phyloP scores from a whole-genome alignment of 768 basidiomycete species.

The Termitomyces sp. region DNA sequence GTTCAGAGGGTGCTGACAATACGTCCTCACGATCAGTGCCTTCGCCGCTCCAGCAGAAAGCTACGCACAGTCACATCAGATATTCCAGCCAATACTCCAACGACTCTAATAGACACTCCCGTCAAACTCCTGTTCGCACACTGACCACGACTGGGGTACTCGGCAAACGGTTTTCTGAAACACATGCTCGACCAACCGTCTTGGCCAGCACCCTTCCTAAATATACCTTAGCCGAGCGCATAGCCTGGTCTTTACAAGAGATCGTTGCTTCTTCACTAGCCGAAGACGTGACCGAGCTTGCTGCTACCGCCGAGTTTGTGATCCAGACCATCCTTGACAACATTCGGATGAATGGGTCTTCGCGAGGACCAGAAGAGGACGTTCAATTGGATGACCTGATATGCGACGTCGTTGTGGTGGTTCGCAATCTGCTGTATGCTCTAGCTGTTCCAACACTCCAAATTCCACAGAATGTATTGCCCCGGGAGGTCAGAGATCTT shows the following conservation, averaged over 20 bases:
- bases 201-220: constrained; percentile 26
- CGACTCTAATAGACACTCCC: constrained; percentile 62
- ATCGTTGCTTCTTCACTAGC: constrained; percentile 51
- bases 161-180: constrained; percentile 3
- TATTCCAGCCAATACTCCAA: constrained; percentile 71
- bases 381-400: constrained; percentile 56
- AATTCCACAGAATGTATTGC: constrained; percentile 50
- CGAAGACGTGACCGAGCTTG: constrained; percentile 55
- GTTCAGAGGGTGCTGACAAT: constrained; percentile 36
- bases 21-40: constrained; percentile 9
- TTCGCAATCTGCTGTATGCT: constrained; percentile 71
- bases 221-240: constrained; percentile 60
- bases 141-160: constrained; percentile 21
- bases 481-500: constrained; percentile 42
- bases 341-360: constrained; percentile 37
- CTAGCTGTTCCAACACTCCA: constrained; percentile 55
- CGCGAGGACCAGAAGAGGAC: constrained; percentile 49
- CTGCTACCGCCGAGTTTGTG: constrained; percentile 47
- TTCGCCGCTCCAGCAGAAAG: constrained; percentile 21
- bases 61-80: constrained; percentile 24
- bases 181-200: constrained; percentile 9
- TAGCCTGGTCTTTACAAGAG: constrained; percentile 61
- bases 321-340: constrained; percentile 60
- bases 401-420: constrained; percentile 52
- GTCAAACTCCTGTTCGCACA: constrained; percentile 23